Evolutionary conservation across 139 green algal species (phyloP).

Genomic region (Microglena sp.): DNA sequence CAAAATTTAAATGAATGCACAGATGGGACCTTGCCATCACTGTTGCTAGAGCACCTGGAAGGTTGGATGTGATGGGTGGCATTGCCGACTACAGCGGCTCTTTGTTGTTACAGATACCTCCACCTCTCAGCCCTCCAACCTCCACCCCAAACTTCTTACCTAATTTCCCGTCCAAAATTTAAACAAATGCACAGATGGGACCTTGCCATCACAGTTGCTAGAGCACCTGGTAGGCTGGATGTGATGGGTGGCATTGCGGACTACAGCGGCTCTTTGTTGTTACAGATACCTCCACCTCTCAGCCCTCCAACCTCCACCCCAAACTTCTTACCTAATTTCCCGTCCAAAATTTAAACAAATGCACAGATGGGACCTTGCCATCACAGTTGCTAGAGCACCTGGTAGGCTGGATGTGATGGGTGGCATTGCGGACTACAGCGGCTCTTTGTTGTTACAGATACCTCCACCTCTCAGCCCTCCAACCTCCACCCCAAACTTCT

Average conservation of each 20-base stretch:
- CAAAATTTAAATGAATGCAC: no score
- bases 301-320: no score
- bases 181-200: slow-evolving; percentile 25
- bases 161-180: no score
- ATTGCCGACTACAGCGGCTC: slow-evolving; percentile 92
- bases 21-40: slow-evolving; percentile 19
- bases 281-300: no score
- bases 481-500: no score
- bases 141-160: no score
- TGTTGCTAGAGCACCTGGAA: slow-evolving; percentile 75
- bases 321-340: no score
- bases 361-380: slow-evolving; percentile 15
- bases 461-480: no score
- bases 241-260: slow-evolving; percentile 97
- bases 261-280: slow-evolving; percentile 82
- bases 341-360: no score
- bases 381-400: slow-evolving; percentile 67
- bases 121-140: no score
- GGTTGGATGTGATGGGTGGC: slow-evolving; percentile 95
- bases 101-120: slow-evolving; percentile 79
- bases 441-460: slow-evolving; percentile 76
- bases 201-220: slow-evolving; percentile 34
- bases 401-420: slow-evolving; percentile 95
- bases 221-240: slow-evolving; percentile 87
- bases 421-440: slow-evolving; percentile 93